phyloP scores from a whole-genome alignment of 2,329 filamentous ascomycete species.

The Colletotrichum shisoi region DNA sequence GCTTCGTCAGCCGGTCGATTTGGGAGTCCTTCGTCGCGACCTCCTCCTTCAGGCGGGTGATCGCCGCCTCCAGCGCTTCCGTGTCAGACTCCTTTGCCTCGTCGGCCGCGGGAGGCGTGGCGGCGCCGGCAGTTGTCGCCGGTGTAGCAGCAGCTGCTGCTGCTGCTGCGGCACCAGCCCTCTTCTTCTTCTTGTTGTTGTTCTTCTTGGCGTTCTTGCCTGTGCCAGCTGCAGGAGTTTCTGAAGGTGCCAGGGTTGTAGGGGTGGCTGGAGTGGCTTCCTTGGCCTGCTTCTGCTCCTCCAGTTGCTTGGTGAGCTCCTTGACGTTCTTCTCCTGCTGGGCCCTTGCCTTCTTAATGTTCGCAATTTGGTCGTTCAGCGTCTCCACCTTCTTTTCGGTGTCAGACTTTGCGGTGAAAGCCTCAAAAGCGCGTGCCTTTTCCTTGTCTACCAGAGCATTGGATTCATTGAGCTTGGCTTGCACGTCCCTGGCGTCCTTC shows the following conservation, averaged over 20 bases:
- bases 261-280: conserved; percentile 35
- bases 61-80: conserved; percentile 57
- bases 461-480: conserved; percentile 44
- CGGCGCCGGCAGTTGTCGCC: conserved; percentile 46
- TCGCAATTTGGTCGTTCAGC: conserved; percentile 54
- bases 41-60: conserved; percentile 60
- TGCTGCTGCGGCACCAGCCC: conserved; percentile 62
- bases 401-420: conserved; percentile 50
- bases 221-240: conserved; percentile 42
- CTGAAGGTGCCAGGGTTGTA: conserved; percentile 38
- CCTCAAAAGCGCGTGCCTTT: conserved; percentile 45
- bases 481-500: conserved; percentile 42
- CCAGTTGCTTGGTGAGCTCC: conserved; percentile 52
- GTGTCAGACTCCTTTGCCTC: conserved; percentile 44
- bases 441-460: conserved; percentile 44
- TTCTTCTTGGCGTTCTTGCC: conserved; percentile 60
- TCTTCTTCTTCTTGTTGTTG: conserved; percentile 91
- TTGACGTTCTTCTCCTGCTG: conserved; percentile 54
- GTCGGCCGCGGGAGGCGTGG: conserved; percentile 44
- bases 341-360: conserved; percentile 50
- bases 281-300: conserved; percentile 35
- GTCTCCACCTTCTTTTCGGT: conserved; percentile 55
- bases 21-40: conserved; percentile 72
- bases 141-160: conserved; percentile 33
- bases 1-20: conserved; percentile 74